These are phyloP conservation scores for Xylariaceae sp. DNA, from an alignment of 2,329 filamentous ascomycete genomes.

Conservation along the genomic window DNA sequence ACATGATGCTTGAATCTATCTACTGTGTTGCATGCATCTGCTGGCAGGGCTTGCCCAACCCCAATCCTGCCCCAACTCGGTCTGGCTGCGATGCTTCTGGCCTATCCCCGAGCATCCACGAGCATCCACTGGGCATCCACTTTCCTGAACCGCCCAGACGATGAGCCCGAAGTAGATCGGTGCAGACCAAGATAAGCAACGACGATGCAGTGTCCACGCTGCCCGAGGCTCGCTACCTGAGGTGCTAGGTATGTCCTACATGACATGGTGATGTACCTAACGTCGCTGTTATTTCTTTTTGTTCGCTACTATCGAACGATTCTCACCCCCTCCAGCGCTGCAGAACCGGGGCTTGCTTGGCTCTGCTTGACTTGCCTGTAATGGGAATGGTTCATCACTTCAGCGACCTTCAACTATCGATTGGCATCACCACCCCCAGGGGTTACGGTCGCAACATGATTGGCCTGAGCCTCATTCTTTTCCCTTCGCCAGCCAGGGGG, in stretches of 20 bases:
- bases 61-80: constrained; percentile 20
- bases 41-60: constrained; percentile 20
- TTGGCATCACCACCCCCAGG: constrained; percentile 13
- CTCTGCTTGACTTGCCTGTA: constrained; percentile 3
- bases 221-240: not conserved
- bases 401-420: constrained; percentile 13
- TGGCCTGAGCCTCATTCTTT: constrained; percentile 11
- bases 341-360: constrained; percentile 2
- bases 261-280: not conserved
- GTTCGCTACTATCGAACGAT: constrained; percentile 21
- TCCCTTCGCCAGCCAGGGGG: constrained; percentile 5
- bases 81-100: constrained; percentile 16
- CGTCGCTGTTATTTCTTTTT: constrained; percentile 16
- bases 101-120: constrained; percentile 8
- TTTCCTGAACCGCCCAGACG: constrained; percentile 16
- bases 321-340: constrained; percentile 12
- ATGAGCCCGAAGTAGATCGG: constrained; percentile 7
- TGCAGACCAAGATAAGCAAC: constrained; percentile 12
- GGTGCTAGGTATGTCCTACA: not conserved
- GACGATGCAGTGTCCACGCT: constrained; percentile 5
- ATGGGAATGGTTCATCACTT: constrained; percentile 14
- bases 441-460: constrained; percentile 12
- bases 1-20: constrained; percentile 7
- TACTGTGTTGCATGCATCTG: not conserved
- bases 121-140: constrained; percentile 13